Percentiles rank a stretch among this genome's conserved stretches.
These are phyloP conservation scores for Lojkania enalia DNA, from an alignment of 2,329 filamentous ascomycete species.

Conservation along the genomic window DNA sequence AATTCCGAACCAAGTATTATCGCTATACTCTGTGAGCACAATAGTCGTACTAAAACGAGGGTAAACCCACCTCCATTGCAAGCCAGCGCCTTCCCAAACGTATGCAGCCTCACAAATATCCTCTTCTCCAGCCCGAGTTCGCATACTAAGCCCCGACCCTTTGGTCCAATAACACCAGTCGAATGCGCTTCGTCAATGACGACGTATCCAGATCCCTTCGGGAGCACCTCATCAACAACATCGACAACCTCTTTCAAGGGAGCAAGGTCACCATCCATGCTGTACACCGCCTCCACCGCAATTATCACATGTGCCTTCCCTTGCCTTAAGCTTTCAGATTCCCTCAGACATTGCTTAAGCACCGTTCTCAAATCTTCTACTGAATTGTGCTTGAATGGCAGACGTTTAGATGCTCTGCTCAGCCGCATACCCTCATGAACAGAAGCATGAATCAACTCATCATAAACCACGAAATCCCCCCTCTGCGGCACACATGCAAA, in stretches of 20 bases:
- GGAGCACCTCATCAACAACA: slow-evolving; percentile 59
- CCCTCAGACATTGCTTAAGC: slow-evolving; percentile 33
- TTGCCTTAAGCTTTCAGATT: slow-evolving; percentile 34
- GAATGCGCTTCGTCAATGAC: slow-evolving; percentile 70
- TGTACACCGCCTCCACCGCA: slow-evolving; percentile 56
- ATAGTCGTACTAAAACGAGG: not conserved
- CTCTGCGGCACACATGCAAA: slow-evolving; percentile 53
- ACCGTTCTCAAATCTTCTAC: slow-evolving; percentile 40
- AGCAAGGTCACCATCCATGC: slow-evolving; percentile 77
- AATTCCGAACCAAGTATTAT: slow-evolving; percentile 36
- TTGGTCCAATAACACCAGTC: slow-evolving; percentile 59
- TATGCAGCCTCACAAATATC: slow-evolving; percentile 63
- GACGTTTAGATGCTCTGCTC: slow-evolving; percentile 55
- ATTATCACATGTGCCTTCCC: slow-evolving; percentile 36
- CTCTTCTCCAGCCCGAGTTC: slow-evolving; percentile 58
- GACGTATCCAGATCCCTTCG: slow-evolving; percentile 62
- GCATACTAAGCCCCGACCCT: slow-evolving; percentile 61
- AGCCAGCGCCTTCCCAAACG: slow-evolving; percentile 69
- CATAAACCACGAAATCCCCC: slow-evolving; percentile 64
- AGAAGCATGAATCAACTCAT: slow-evolving; percentile 75
- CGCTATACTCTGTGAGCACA: slow-evolving; percentile 18
- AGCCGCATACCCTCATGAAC: slow-evolving; percentile 75
- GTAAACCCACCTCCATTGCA: slow-evolving; percentile 67
- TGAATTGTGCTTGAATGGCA: slow-evolving; percentile 61
- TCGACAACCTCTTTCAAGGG: slow-evolving; percentile 63